Evolutionary conservation across 441 rosid species (phyloP), one percentile per base, ranked within the genome.

Genomic region (Populus tomentosa): DNA sequence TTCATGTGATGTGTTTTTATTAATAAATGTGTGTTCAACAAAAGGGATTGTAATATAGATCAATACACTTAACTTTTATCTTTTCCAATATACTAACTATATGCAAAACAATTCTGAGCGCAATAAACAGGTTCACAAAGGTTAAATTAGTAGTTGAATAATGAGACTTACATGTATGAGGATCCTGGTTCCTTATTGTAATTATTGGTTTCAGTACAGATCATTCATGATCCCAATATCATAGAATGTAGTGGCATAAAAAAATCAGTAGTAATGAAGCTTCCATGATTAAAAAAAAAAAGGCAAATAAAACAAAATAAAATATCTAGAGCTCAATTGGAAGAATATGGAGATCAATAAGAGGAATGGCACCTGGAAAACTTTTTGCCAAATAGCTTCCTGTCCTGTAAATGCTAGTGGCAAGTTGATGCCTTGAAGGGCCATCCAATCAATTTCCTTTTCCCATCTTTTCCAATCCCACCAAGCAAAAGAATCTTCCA

Each of bases 381-480:
- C 94, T 80, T 87, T 89, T 80, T 83, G 84, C 96, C 94, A 90
- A 74, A 91, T 88, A 81, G 94, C 83, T 80, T 90, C 94, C 81
- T 91, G 96, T 42, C 94, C 92, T 11, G 94, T 90, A 84, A 90
- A 91, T 75, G 94, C 96, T 80, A 91, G 83, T 2, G 92, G 96
- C 75, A 91, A 77, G 78, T 91, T 90, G 87, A 91, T 83, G 35
- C 96, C 94, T 70, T 90, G 94, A 80, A 91, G 86, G 81, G 94
- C 94, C 96, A 91, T 90, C 96, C 96, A 89, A 78, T 91, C 96
- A 75, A 91, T 89, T 86, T 91, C 92, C 64, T 87, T 86, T 84
- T 89, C 94, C 94, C 94, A 90, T 85, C 96, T 88, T 88, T 78
- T 80, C 96, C 94, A 90, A 81, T 88, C 90, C 94, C 96, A 91